These are phyloP conservation scores for Tylopilus plumbeoviolaceoides DNA, from an alignment of 768 basidiomycete genomes.

Conservation along the genomic window DNA sequence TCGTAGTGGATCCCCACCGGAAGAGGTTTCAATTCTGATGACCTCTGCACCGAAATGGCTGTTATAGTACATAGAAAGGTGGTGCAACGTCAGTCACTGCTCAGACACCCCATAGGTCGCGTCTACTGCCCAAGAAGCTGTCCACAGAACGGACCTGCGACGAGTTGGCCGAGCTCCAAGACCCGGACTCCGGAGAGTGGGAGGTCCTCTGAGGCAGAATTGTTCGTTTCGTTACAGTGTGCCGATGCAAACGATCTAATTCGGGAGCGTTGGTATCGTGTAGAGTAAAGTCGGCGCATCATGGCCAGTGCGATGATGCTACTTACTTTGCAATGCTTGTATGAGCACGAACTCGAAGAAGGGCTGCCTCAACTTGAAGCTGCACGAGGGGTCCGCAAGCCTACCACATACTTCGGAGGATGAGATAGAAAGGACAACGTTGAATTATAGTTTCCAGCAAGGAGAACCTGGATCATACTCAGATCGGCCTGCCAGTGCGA, in stretches of 20 bases:
- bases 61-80: background rate
- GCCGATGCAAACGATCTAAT: conserved; percentile 15
- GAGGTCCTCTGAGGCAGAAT: conserved; percentile 31
- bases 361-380: too few relatives aligned
- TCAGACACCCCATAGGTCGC: background rate
- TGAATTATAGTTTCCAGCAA: too few relatives aligned
- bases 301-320: too few relatives aligned
- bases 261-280: background rate
- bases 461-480: too few relatives aligned
- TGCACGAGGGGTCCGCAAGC: too few relatives aligned
- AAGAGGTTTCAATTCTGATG: conserved; percentile 67
- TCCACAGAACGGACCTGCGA: conserved; percentile 70
- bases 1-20: conserved; percentile 60
- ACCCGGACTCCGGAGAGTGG: conserved; percentile 62
- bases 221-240: background rate
- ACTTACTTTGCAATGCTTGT: too few relatives aligned
- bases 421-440: too few relatives aligned
- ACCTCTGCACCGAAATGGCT: conserved; percentile 73
- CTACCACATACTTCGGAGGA: too few relatives aligned
- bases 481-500: too few relatives aligned
- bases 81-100: background rate
- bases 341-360: too few relatives aligned
- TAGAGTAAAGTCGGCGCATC: too few relatives aligned
- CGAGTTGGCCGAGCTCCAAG: conserved; percentile 65
- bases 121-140: conserved; percentile 59